phyloP scores from a whole-genome alignment of 2,329 filamentous ascomycete genomes.

The Verticillium klebahnii region DNA sequence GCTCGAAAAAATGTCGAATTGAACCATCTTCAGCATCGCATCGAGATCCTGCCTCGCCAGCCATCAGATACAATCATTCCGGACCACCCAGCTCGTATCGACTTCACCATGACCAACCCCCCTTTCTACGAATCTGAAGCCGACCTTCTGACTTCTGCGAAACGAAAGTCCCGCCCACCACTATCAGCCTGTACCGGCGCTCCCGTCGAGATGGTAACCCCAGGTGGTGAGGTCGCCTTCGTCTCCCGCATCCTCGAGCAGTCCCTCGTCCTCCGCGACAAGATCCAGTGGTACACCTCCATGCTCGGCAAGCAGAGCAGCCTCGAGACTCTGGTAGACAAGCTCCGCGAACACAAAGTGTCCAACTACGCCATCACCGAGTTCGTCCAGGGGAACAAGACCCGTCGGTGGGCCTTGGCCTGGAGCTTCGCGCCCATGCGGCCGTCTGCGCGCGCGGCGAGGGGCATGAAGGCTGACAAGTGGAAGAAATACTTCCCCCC shows the following conservation, averaged over 20 bases:
- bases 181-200: conserved; percentile 73
- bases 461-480: conserved; percentile 34
- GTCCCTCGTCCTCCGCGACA: conserved; percentile 52
- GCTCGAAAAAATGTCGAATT: conserved; percentile 62
- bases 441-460: conserved; percentile 45
- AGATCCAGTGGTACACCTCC: conserved; percentile 81
- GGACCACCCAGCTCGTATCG: conserved; percentile 51
- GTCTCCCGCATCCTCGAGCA: conserved; percentile 67
- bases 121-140: conserved; percentile 79
- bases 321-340: conserved; percentile 57
- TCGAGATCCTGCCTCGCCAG: conserved; percentile 56
- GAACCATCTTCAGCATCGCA: conserved; percentile 62
- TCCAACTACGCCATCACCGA: conserved; percentile 79
- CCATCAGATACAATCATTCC: conserved; percentile 57
- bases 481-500: conserved; percentile 41
- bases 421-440: conserved; percentile 76
- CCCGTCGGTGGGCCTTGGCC: conserved; percentile 78
- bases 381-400: conserved; percentile 73
- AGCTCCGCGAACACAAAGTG: conserved; percentile 51
- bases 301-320: conserved; percentile 83
- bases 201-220: conserved; percentile 78
- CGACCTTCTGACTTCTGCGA: conserved; percentile 63
- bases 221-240: conserved; percentile 74
- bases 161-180: conserved; percentile 62
- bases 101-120: conserved; percentile 92